Percentiles rank a stretch among this genome's conserved stretches.
phyloP scores from a whole-genome alignment of 1,284 basidiomycete genomes.

The Irpex sp. region DNA sequence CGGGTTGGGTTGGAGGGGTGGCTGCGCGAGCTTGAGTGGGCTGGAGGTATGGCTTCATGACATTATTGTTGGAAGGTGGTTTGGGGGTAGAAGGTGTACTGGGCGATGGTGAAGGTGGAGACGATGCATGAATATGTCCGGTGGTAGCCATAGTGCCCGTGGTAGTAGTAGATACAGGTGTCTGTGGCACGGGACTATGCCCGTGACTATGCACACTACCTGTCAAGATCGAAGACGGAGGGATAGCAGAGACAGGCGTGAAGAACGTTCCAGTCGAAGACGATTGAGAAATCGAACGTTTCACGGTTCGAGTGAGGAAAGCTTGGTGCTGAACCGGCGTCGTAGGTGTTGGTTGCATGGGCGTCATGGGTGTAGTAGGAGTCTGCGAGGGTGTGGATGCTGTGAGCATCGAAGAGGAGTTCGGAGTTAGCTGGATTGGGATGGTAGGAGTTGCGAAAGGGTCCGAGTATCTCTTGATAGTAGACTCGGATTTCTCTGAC shows the following conservation, averaged over 20 bases:
- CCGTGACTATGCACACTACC: not conserved
- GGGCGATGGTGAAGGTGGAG: not conserved
- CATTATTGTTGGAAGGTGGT: not conserved
- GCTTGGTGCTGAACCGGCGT: slow-evolving; percentile 20
- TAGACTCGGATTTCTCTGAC: not conserved
- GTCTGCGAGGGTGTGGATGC: not conserved
- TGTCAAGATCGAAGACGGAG: not conserved
- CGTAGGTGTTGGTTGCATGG: not conserved
- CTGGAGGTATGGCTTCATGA: not conserved
- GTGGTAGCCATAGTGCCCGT: not conserved
- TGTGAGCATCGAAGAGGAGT: not conserved
- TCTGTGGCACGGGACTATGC: not conserved
- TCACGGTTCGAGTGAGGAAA: slow-evolving; percentile 53
- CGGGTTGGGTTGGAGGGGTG: slow-evolving; percentile 48
- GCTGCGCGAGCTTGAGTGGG: slow-evolving; percentile 25
- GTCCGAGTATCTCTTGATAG: not conserved
- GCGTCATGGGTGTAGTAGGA: not conserved
- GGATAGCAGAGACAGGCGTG: not conserved
- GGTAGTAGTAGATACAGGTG: not conserved
- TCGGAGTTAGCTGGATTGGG: not conserved
- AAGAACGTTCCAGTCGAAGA: slow-evolving; percentile 48
- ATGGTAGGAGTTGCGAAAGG: not conserved
- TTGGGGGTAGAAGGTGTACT: not conserved
- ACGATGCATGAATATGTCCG: not conserved
- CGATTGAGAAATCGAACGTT: slow-evolving; percentile 51